Evolutionary conservation across 2,329 filamentous ascomycete genomes (phyloP).

Genomic region (Beauveria rudraprayagi): DNA sequence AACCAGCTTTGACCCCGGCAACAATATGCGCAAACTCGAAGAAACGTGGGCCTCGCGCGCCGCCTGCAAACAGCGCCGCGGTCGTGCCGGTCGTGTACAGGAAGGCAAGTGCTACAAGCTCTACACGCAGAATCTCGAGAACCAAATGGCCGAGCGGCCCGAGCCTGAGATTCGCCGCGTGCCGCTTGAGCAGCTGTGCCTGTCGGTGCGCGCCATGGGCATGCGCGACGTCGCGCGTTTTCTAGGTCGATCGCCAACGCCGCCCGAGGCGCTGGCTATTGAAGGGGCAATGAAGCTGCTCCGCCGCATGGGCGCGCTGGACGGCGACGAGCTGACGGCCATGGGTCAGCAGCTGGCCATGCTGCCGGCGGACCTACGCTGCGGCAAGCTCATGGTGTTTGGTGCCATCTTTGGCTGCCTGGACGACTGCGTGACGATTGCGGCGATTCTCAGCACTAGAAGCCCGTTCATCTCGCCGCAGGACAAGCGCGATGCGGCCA

Average conservation of each 20-base stretch:
- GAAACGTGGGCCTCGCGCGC: slow-evolving; percentile 94
- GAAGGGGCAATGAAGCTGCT: slow-evolving; percentile 76
- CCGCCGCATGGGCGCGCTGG: slow-evolving; percentile 78
- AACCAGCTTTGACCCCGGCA: slow-evolving; percentile 84
- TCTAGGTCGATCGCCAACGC: slow-evolving; percentile 78
- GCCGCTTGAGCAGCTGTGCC: slow-evolving; percentile 85
- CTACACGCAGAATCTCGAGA: slow-evolving; percentile 79
- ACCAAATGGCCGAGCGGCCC: slow-evolving; percentile 77
- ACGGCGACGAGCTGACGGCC: slow-evolving; percentile 78
- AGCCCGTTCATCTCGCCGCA: slow-evolving; percentile 81
- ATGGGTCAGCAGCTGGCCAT: slow-evolving; percentile 89
- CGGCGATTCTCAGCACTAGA: slow-evolving; percentile 82
- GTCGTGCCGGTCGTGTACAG: slow-evolving; percentile 86
- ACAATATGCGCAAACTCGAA: slow-evolving; percentile 88
- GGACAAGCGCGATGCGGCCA: slow-evolving; percentile 74
- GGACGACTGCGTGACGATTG: slow-evolving; percentile 79
- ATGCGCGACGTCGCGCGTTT: slow-evolving; percentile 75
- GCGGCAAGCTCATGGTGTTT: slow-evolving; percentile 91
- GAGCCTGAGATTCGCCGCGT: slow-evolving; percentile 92
- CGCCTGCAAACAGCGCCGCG: slow-evolving; percentile 88
- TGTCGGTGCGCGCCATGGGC: slow-evolving; percentile 93
- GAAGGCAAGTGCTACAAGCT: slow-evolving; percentile 92
- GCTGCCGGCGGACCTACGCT: slow-evolving; percentile 87
- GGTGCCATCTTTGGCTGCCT: slow-evolving; percentile 90
- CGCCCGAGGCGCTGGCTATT: slow-evolving; percentile 76